Percentiles rank a stretch among this genome's conserved stretches.
Evolutionary conservation across 805 yeast genomes (phyloP).

Genomic region (Nakazawaea ambrosiae): DNA sequence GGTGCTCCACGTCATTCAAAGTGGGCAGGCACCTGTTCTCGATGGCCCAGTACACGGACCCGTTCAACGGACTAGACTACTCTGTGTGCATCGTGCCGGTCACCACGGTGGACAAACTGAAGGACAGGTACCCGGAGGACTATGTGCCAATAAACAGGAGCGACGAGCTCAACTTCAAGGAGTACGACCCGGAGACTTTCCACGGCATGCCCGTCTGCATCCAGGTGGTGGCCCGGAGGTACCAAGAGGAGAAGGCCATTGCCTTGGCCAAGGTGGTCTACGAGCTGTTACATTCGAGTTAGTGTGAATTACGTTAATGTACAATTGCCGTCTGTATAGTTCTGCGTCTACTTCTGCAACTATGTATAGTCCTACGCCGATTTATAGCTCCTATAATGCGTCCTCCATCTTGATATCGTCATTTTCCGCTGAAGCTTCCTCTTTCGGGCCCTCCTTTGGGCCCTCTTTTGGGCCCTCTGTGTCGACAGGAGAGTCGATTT

Average conservation of each 20-base stretch:
- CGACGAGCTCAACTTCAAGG: slow-evolving; percentile 25
- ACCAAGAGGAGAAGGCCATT: slow-evolving; percentile 52
- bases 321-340: too few relatives aligned
- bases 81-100: slow-evolving; percentile 37
- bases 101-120: slow-evolving; percentile 28
- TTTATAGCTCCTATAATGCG: too few relatives aligned
- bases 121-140: slow-evolving; percentile 20
- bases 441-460: too few relatives aligned
- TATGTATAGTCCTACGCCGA: too few relatives aligned
- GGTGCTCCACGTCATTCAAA: slow-evolving; percentile 33
- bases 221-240: slow-evolving; percentile 49
- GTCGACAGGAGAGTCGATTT: too few relatives aligned
- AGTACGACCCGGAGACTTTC: slow-evolving; percentile 39
- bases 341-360: too few relatives aligned
- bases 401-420: too few relatives aligned
- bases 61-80: slow-evolving; percentile 49
- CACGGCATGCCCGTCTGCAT: slow-evolving; percentile 49
- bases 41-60: slow-evolving; percentile 46
- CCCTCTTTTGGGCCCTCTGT: too few relatives aligned
- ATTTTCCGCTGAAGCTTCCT: too few relatives aligned
- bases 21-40: slow-evolving; percentile 31
- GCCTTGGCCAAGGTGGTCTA: slow-evolving; percentile 24
- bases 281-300: neutral
- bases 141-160: slow-evolving; percentile 21
- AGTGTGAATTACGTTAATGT: too few relatives aligned